Base-by-base conservation (phyloP, 164 flowering plant genomes). In the Buxus sempervirens region DNA sequence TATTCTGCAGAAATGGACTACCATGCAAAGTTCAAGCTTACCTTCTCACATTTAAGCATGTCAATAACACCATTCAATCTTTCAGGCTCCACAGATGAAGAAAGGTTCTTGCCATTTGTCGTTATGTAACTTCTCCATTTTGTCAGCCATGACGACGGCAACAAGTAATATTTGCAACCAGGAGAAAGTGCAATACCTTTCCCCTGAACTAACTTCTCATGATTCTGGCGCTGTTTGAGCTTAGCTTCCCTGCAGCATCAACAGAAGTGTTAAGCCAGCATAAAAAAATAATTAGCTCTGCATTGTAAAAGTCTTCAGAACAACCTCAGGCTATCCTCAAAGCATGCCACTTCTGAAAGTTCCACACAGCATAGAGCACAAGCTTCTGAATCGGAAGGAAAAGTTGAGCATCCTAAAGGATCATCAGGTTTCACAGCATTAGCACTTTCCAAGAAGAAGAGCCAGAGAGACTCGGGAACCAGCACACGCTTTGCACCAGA, bases 401-500 rank as follows among this genome's bases (percentile, higher is more conserved):
- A 95, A 54, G 83, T 42, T 67, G 87, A 77, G 78, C 90, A 85
- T 19, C 84, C 90, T 53, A 76, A 60, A 25, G 74, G 22, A 78
- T 88, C 89, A 70, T 87, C 89, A 72, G 91, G 89, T 65, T 89
- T 90, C 67, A 83, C 83, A 25, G 76, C 64, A 63, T 77, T 73
- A 25, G 97, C 84, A 83, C 77, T 86, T 81, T 88, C 90, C 66
- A 72, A 73, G 21, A 93, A 64, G 76, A 92, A 95, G 58, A 76
- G 77, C 99, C 99, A 95, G 58, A 95, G 90, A 65, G 16, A 73
- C 74, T 89, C 97, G 60, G 99, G 99, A 82, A 95, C 83, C 54
- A 89, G 80, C 63, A 83, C 36, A 56, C 95, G 89, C 84, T 85
- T 93, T 62, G 97, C 95, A 66, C 96, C 96, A 71, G 90, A 8